These are phyloP conservation scores for Suillus lakei DNA, from an alignment of 768 basidiomycete genomes.

Conservation along the genomic window DNA sequence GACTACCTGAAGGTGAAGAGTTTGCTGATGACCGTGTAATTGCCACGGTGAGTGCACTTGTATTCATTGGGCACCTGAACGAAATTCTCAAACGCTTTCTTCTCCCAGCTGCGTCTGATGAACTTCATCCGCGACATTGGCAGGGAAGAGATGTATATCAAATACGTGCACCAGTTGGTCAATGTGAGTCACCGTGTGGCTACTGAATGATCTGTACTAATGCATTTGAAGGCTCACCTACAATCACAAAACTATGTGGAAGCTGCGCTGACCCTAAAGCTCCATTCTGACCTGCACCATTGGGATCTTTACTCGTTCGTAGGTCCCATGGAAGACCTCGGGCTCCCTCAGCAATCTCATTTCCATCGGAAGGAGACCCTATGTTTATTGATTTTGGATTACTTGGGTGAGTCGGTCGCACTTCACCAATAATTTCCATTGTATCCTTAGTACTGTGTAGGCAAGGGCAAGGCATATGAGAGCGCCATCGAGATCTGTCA, in stretches of 20 bases:
- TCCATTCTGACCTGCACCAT: conserved; percentile 91
- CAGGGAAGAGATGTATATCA: conserved; percentile 91
- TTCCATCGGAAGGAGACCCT: conserved; percentile 95
- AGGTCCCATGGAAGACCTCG: conserved; percentile 87
- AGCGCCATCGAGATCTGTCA: conserved; percentile 92
- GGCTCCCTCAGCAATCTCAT: conserved; percentile 89
- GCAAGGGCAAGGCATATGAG: conserved; percentile 98
- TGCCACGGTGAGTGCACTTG: conserved; percentile 65
- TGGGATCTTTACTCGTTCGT: conserved; percentile 88
- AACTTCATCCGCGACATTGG: conserved; percentile 93
- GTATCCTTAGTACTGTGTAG: conserved; percentile 42
- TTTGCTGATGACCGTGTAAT: conserved; percentile 94
- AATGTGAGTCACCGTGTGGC: conserved; percentile 56
- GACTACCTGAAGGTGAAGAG: conserved; percentile 90
- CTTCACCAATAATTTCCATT: conserved; percentile 2
- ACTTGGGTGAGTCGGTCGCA: conserved; percentile 63
- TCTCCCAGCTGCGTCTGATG: conserved; percentile 77
- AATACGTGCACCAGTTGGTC: conserved; percentile 94
- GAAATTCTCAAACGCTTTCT: conserved; percentile 14
- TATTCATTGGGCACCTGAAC: background rate
- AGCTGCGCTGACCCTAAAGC: conserved; percentile 89
- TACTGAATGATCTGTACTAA: conserved; percentile 18
- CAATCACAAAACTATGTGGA: conserved; percentile 91
- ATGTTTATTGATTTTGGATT: conserved; percentile 90
- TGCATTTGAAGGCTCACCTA: conserved; percentile 69